Evolutionary conservation across 768 basidiomycete genomes (phyloP), one percentile per base, ranked within the genome.

Genomic region (Boletellus ananas): DNA sequence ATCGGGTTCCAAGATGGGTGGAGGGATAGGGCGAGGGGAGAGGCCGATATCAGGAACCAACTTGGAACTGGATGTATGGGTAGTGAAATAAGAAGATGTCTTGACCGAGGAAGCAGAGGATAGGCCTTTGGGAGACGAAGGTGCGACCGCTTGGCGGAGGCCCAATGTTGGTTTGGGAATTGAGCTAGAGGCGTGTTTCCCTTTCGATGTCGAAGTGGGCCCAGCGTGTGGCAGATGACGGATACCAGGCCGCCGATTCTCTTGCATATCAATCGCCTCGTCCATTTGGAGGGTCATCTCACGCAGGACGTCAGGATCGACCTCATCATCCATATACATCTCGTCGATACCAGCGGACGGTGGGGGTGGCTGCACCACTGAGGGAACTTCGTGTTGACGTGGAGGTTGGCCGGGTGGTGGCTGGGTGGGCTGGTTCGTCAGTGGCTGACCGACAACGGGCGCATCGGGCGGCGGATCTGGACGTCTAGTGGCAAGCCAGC

Each of bases 281-380:
- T 62, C 60, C 43, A 55, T 51, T 38, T 59, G 50, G 6, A 59
- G 50, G 37, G 42, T 21, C 57, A 64, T 53, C 42, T 57, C 64
- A 35, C 56, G 57, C 12, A 66, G 31, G 39, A 66, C 58, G 39
- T 65, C 64, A 21, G 65, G 64, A 44, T 65, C 65, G n/a, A 65
- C 45, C 10, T 60, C 64, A 16, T 65, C 61, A 18, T 65, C 65
- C 40, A 31, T 41, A 46, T 60, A 59, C 58, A 62, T 60, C 20
- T 60, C 60, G 34, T 62, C 60, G 18, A 47, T 20, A 38, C 59
- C 52, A n/a, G 35, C 11, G 2, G 58, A 53, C 11, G 58, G 58
- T 1, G 50, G 23, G 13, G 40, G 65, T 8, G 54, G 39, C 45
- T 7, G 54, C 7, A 37, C 47, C 18, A 13, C 51, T 1, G 43